Base-by-base conservation (phyloP, 148 eudicot genomes). In the Spergularia bocconei region DNA sequence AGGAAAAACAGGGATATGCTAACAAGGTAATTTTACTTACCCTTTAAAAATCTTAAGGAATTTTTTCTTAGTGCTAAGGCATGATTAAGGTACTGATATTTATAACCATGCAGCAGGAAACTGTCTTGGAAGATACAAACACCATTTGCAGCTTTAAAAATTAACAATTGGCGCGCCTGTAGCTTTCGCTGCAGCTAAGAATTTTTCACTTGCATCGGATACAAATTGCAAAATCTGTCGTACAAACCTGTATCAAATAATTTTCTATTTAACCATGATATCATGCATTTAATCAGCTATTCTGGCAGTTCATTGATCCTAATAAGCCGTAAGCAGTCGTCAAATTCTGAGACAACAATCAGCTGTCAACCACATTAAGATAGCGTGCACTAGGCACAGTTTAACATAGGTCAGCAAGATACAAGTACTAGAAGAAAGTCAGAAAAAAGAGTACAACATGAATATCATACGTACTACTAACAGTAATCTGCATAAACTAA, bases 151-250 rank as follows among this genome's bases (percentile, higher is more conserved):
- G 15, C 48, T 63, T 44, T 33, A 63, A 63, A 63, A 63, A 63
- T 33, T 33, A 33, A 25, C 47, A 63, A 63, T 44, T 63, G 16
- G 67, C 38, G 67, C 67, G 13, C 48, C 67, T 63, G 67, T 33
- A 63, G 36, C 67, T 63, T 63, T 63, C 67, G 15, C 6, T 33
- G 67, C 67, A 63, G 67, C 47, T 63, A 63, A 63, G 50, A 63
- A 36, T 2, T 63, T 17, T 63, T 63, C 47, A 9, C 67, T 63
- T 63, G 67, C 67, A 63, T 63, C n/a, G 5, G 67, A 5, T 33
- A 38, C n/a, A 38, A 0, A 63, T 17, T 38, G 67, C 48, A 63
- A 33, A 4, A 20, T 33, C 67, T 38, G 50, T 9, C 33, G 19
- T 63, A 63, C 38, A 33, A 16, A 12, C 7, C 67, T 63, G 67